These are phyloP conservation scores for Cercis canadensis DNA, from an alignment of 306 rosid species.

Conservation along the genomic window DNA sequence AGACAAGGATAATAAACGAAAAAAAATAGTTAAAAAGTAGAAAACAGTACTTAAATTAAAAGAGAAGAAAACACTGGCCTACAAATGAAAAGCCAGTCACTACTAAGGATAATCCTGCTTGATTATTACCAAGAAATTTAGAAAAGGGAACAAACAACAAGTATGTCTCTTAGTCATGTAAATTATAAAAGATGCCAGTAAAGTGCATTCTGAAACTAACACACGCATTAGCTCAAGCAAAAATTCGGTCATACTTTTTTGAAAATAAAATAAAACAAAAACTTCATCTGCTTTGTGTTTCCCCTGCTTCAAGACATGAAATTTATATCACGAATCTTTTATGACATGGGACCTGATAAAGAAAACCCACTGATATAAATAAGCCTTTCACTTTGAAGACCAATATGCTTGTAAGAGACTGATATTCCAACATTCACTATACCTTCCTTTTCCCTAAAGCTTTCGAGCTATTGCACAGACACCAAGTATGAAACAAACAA, in stretches of 20 bases:
- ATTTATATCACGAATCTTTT: neutral
- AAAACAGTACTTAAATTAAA: no score
- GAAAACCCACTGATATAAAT: neutral
- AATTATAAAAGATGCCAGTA: conserved; percentile 27
- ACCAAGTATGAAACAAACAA: no score
- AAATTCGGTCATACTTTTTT: neutral
- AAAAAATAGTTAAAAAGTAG: no score
- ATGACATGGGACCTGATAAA: neutral
- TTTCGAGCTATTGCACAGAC: no score
- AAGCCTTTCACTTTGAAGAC: neutral
- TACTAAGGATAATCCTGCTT: conserved; percentile 27
- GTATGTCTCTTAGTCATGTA: conserved; percentile 22
- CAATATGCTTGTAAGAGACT: no score
- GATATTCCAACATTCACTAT: no score
- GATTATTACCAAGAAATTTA: conserved; percentile 25
- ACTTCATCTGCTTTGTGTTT: conserved; percentile 31
- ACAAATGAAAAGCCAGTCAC: conserved; percentile 26
- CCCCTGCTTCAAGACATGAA: conserved; percentile 29
- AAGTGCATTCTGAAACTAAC: conserved; percentile 5
- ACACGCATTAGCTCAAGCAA: conserved; percentile 17
- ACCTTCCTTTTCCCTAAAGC: no score
- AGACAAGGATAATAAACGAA: conserved; percentile 30
- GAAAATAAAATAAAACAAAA: neutral
- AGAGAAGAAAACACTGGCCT: conserved; percentile 28
- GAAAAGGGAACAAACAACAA: conserved; percentile 17